Evolutionary conservation across 495 filamentous ascomycete species (phyloP), one percentile per base, ranked within the genome.

Genomic region (Peziza echinospora): DNA sequence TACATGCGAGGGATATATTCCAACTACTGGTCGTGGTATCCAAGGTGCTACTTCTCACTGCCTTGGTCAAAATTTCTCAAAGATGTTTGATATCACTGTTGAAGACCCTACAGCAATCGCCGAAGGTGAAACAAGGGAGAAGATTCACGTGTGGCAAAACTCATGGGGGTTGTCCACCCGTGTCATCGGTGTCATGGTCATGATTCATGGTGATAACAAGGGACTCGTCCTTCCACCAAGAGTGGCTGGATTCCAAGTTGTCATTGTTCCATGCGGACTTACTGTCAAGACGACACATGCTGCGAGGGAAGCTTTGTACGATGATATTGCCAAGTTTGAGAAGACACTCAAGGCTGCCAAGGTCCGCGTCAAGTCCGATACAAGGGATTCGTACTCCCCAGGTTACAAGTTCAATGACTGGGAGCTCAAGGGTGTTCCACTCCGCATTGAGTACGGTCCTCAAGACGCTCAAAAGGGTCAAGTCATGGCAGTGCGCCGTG

Each of bases 321-420:
- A 75, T 26, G 71, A 82, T 54, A 64, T 91, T 26, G 71, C 82
- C 37, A 71, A 71, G 22, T 66, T 96, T 34, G 71, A 71, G 48
- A 60, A 64, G 17, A 70, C 71, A 9, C 67, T 92, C 21, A 70
- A 67, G 59, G 76, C 71, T 42, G 73, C 71, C 24, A 75, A 75
- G 47, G 64, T 87, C 41, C 80, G 84, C 37, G 70, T 65, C 26
- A 73, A 83, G 37, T 73, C 74, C 48, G 89, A 97, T 61, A 65
- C 69, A 51, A 76, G 89, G 37, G 84, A 93, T 6, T 77, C 75
- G 48, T 85, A 93, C 67, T 86, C 82, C 48, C 84, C 89, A 11
- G 87, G 82, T 51, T 93, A 77, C 73, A 96, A 97, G 63, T 94
- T 96, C 71, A 89, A 89, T 67, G 82, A 96, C 64, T 92, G 81